Evolutionary conservation across 148 eudicot genomes (phyloP), one percentile per base, ranked within the genome.

Genomic region (Limonium bicolor): DNA sequence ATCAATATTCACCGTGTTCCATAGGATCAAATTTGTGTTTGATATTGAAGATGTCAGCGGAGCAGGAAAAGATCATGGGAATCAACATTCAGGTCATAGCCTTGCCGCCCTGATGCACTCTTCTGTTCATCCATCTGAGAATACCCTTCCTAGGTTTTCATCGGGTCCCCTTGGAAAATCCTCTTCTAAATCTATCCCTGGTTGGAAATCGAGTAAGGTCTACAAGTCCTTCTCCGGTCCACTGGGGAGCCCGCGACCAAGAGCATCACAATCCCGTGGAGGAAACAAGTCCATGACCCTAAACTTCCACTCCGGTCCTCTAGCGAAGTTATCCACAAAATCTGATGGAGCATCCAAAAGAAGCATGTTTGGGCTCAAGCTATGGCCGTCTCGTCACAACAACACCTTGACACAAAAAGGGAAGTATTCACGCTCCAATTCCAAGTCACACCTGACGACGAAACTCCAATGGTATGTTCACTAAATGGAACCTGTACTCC

Each of bases 51-150:
- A 50, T 9, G 56, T 64, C 22, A 58, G 38, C 10, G 49, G 62
- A 23, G 23, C 25, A 1, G 32, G 21, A 27, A 53, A 54, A 28
- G 67, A 59, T 26, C 59, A 74, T 8, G 51, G 49, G 41, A 32
- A 36, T 27, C 65, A 50, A 24, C 36, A 43, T 55, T 51, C 61
- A 13, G 64, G 55, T 55, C 76, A 67, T 11, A 73, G 80, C 0
- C 69, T 70, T 23, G 60, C 74, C 7, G 65, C 55, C 6, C 50
- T 66, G 51, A 41, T 57, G 59, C 80, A 66, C 33, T 73, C 80
- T 31, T 69, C 80, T 1, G 73, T 66, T 24, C 70, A 73, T 58
- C 80, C 80, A 39, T 58, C 80, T 12, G 72, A 73, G 37, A 60
- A 29, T 58, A 53, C 22, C 27, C 20, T 54, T 45, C 30, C 56